Percentiles rank a stretch among this genome's conserved stretches.
Evolutionary conservation across 108 stramenopile genomes (phyloP).

Genomic region (Conticribra guillardii): DNA sequence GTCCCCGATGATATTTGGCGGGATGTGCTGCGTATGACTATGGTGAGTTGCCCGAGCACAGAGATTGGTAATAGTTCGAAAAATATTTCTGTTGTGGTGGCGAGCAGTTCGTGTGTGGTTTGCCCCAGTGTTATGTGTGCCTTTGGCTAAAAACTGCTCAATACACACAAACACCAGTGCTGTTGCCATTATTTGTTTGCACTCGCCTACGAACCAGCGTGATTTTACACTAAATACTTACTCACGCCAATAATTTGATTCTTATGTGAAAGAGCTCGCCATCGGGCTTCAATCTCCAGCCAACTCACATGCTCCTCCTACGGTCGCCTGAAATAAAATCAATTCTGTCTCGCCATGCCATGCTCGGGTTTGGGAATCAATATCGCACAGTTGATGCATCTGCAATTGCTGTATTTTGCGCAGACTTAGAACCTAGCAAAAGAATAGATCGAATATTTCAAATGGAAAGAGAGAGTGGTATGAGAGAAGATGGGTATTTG

Average conservation of each 20-base stretch:
- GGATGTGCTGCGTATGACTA: constrained; percentile 65
- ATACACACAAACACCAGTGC: neutral
- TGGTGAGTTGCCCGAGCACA: too few species aligned
- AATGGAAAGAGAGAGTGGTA: constrained; percentile 55
- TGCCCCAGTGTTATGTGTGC: neutral
- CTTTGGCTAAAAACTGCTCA: too few species aligned
- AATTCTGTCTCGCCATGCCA: constrained; percentile 61
- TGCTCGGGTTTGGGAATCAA: constrained; percentile 83
- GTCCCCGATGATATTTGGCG: constrained; percentile 57
- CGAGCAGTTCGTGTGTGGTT: neutral
- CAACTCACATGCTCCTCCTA: constrained; percentile 81
- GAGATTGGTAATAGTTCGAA: too few species aligned
- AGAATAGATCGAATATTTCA: constrained; percentile 68
- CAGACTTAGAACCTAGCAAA: constrained; percentile 75
- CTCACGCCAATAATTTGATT: neutral
- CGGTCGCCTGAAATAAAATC: constrained; percentile 56
- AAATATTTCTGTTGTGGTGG: neutral
- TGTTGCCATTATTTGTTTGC: neutral
- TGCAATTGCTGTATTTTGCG: constrained; percentile 72
- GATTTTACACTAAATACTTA: neutral
- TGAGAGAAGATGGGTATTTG: constrained; percentile 67
- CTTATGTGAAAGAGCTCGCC: constrained; percentile 78
- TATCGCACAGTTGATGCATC: constrained; percentile 72
- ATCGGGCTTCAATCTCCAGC: constrained; percentile 85
- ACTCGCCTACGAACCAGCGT: neutral